Percentiles rank a stretch among this genome's conserved stretches.
Conservation (phyloP, 371 early-diverging fungal species). For the Chytridium lagenaria region DNA sequence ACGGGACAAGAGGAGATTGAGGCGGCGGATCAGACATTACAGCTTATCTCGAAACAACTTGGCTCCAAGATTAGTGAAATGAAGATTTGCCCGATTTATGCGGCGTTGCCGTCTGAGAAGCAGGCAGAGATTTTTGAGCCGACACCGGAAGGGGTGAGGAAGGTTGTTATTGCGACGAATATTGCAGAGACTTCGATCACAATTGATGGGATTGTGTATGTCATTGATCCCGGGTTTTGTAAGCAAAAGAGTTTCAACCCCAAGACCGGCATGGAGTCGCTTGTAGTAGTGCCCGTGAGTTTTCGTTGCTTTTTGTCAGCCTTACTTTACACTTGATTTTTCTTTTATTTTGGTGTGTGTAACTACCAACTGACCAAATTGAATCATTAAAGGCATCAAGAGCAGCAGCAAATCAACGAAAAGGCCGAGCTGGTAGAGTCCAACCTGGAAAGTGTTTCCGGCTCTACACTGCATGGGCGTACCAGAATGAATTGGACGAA, state of each 20-base stretch:
- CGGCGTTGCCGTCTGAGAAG: conserved; percentile 90
- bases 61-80: conserved; percentile 92
- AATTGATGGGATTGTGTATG: conserved; percentile 87
- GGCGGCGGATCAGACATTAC: conserved; percentile 81
- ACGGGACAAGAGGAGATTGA: conserved; percentile 99
- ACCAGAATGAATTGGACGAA: conserved; percentile 90
- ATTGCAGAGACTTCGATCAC: conserved; percentile 99
- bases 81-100: conserved; percentile 94
- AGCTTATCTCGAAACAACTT: conserved; percentile 77
- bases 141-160: conserved; percentile 91
- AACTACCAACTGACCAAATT: too few species aligned
- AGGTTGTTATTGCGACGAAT: conserved; percentile 99
- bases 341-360: too few species aligned
- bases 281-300: conserved; percentile 82
- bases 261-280: conserved; percentile 93
- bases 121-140: conserved; percentile 97
- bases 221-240: conserved; percentile 89
- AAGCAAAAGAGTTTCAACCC: conserved; percentile 97
- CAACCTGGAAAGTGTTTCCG: conserved; percentile 98
- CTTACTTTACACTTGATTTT: too few species aligned
- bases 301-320: too few species aligned
- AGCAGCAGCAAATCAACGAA: conserved; percentile 97
- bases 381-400: conserved; percentile 76
- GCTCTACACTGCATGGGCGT: conserved; percentile 96
- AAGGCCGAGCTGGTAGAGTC: conserved; percentile 98